Conservation (phyloP, 441 rosid species). For the Euphorbia celastroides region DNA sequence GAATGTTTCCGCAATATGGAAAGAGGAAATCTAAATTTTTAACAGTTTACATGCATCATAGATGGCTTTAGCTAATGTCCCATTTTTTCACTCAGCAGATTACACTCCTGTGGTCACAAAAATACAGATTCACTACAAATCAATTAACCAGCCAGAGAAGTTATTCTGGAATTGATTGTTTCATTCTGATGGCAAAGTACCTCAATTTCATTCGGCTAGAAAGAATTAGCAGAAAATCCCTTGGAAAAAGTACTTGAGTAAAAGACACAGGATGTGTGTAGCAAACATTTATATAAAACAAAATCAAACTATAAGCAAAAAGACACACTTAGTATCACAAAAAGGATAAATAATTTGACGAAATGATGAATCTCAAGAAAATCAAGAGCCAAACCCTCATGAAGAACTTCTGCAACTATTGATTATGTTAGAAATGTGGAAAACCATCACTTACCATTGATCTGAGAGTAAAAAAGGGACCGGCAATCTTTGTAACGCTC, state of each 20-base stretch:
- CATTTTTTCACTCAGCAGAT: background rate
- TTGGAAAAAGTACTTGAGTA: background rate
- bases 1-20: too few species aligned
- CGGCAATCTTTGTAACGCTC: constrained; percentile 96
- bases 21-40: background rate
- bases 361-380: background rate
- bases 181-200: background rate
- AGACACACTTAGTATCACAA: background rate
- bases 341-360: background rate
- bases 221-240: constrained; percentile 1
- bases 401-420: background rate
- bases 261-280: background rate
- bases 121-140: background rate
- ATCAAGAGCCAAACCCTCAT: background rate
- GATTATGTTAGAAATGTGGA: background rate
- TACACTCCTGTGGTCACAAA: background rate
- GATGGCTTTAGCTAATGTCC: constrained; percentile 2
- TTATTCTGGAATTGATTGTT: background rate
- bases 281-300: background rate
- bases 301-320: background rate
- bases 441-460: constrained; percentile 54
- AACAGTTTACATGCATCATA: background rate
- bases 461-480: constrained; percentile 88
- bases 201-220: background rate
- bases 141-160: constrained; percentile 1